These are phyloP conservation scores for Fusarium luffae DNA, from an alignment of 2,329 filamentous ascomycete genomes.

Conservation along the genomic window DNA sequence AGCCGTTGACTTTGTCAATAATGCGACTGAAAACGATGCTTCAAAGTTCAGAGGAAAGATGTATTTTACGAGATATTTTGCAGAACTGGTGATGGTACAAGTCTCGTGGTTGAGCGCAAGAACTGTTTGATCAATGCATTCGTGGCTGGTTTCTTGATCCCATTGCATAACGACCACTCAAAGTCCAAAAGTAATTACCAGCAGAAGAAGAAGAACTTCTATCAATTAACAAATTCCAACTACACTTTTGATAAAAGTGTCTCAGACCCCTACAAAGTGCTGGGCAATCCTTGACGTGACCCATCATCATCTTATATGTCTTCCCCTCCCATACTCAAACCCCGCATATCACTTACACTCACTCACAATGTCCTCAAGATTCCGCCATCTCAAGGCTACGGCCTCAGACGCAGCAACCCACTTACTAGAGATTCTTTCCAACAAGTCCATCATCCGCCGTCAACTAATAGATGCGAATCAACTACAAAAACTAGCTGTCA, in stretches of 20 bases:
- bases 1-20: neutral
- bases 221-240: neutral
- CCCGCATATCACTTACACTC: constrained; percentile 17
- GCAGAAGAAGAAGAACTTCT: neutral
- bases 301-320: neutral
- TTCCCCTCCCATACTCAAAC: constrained; percentile 8
- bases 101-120: neutral
- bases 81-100: neutral
- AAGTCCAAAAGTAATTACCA: neutral
- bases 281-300: neutral
- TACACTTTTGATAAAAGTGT: neutral
- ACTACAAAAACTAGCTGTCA: constrained; percentile 69
- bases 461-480: constrained; percentile 72
- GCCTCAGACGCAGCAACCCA: constrained; percentile 48
- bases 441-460: constrained; percentile 44
- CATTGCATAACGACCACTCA: neutral
- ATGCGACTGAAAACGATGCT: neutral
- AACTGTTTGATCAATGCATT: neutral
- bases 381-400: constrained; percentile 34
- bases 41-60: neutral
- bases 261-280: neutral
- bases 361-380: constrained; percentile 13
- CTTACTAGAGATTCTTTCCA: constrained; percentile 48
- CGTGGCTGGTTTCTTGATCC: too few relatives aligned
- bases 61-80: neutral